Conservation (phyloP, 1,284 basidiomycete species). For the Trichosporon faecale region DNA sequence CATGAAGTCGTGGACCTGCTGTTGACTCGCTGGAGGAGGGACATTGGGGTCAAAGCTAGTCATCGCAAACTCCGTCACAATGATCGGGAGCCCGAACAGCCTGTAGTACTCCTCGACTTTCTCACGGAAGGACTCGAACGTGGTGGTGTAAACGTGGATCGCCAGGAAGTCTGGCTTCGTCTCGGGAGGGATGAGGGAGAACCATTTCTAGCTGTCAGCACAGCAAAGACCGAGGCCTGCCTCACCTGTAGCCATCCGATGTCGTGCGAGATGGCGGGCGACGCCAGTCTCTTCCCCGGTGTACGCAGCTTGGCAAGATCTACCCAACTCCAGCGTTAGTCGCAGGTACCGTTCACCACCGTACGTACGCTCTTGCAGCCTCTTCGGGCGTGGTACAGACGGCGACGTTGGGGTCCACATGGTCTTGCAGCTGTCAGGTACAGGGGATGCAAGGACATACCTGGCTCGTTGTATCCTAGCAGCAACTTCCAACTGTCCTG, state of each 20-base stretch:
- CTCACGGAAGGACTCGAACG: slow-evolving; percentile 38
- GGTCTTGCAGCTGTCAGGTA: slow-evolving; percentile 29
- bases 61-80: slow-evolving; percentile 48
- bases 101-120: slow-evolving; percentile 33
- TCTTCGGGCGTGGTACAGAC: slow-evolving; percentile 24
- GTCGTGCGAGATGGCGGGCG: slow-evolving; percentile 41
- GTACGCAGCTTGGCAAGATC: slow-evolving; percentile 34
- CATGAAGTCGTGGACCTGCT: slow-evolving; percentile 51
- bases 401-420: slow-evolving; percentile 35
- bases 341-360: neutral
- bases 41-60: slow-evolving; percentile 43
- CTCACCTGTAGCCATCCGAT: slow-evolving; percentile 41
- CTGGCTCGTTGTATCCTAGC: slow-evolving; percentile 49
- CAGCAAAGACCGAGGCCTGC: no score
- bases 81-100: slow-evolving; percentile 36
- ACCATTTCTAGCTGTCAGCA: slow-evolving; percentile 25
- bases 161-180: slow-evolving; percentile 40
- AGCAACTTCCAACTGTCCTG: slow-evolving; percentile 35
- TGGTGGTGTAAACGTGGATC: slow-evolving; percentile 47
- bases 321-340: slow-evolving; percentile 30
- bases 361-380: slow-evolving; percentile 33
- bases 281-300: slow-evolving; percentile 33
- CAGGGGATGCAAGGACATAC: slow-evolving; percentile 21
- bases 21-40: slow-evolving; percentile 33
- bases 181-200: slow-evolving; percentile 27